These are phyloP conservation scores for Talaromyces sp. DNA, from an alignment of 2,329 filamentous ascomycete genomes.

Conservation along the genomic window DNA sequence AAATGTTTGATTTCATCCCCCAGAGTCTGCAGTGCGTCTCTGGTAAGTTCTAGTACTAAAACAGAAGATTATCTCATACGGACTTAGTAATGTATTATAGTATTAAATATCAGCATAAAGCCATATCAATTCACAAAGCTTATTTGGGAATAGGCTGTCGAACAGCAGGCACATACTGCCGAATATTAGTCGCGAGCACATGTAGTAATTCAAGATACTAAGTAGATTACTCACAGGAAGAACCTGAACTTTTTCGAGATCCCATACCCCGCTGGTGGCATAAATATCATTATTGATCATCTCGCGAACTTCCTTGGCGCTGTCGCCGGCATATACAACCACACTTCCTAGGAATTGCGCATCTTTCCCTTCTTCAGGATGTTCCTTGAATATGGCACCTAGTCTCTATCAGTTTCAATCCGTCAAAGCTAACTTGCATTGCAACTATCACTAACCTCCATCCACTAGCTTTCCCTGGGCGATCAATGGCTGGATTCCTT, in stretches of 20 bases:
- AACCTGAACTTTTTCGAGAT: constrained; percentile 20
- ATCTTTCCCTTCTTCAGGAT: constrained; percentile 12
- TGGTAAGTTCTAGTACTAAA: too few species aligned
- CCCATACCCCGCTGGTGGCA: constrained; percentile 23
- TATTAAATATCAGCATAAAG: too few species aligned
- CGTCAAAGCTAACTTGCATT: too few species aligned
- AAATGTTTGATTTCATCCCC: too few species aligned
- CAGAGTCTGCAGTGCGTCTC: too few species aligned
- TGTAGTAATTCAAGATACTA: background rate
- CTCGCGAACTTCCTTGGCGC: constrained; percentile 15
- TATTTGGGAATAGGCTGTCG: constrained; percentile 1
- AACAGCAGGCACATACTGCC: constrained; percentile 13
- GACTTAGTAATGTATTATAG: too few species aligned
- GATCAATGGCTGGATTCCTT: constrained; percentile 17
- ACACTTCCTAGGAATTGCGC: constrained; percentile 21
- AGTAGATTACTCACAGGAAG: constrained; percentile 12
- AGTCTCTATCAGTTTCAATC: too few species aligned
- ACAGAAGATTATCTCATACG: too few species aligned
- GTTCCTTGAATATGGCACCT: constrained; percentile 22
- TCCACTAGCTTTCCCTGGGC: constrained; percentile 14
- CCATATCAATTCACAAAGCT: background rate
- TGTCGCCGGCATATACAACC: constrained; percentile 20
- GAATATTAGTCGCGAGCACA: background rate
- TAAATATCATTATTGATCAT: constrained; percentile 22
- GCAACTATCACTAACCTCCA: constrained; percentile 11